A percentile compares a stretch with the other conserved stretches of the same genome.
Evolutionary conservation across 2,329 filamentous ascomycete species (phyloP).

Genomic region (Amauroascus niger): DNA sequence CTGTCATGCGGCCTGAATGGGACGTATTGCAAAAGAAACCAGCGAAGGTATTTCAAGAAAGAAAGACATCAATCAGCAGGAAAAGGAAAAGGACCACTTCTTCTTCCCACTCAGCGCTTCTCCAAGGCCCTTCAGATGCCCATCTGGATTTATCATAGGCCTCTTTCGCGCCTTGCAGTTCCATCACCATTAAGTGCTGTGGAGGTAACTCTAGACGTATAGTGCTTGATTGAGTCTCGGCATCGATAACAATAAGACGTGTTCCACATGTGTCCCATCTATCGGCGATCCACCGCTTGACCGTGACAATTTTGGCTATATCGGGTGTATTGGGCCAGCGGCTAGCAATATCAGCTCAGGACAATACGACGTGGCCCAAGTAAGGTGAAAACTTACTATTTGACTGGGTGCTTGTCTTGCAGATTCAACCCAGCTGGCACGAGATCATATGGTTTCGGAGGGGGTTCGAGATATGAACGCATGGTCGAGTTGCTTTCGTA

Average conservation of each 20-base stretch:
- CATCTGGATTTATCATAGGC: neutral
- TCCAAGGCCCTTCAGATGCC: too few species aligned
- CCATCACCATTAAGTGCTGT: neutral
- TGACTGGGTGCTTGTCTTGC: neutral
- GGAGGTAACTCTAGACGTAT: neutral
- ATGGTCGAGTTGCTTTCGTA: neutral
- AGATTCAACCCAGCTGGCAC: neutral
- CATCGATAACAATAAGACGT: neutral
- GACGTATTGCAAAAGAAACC: neutral
- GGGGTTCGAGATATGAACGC: neutral
- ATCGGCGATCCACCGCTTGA: neutral
- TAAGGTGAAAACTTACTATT: neutral
- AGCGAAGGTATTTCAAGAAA: neutral
- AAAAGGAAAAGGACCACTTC: neutral
- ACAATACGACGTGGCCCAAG: neutral
- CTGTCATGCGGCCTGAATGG: too few species aligned
- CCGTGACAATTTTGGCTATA: neutral
- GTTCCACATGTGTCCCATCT: neutral
- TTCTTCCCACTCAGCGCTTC: neutral
- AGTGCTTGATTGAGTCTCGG: neutral
- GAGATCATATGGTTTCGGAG: neutral
- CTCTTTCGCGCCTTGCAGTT: neutral
- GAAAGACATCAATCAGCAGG: neutral
- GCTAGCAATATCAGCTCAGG: neutral
- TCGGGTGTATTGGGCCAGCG: neutral